These are phyloP conservation scores for Rubia balearica DNA, from an alignment of 305 asterid genomes.

Conservation along the genomic window DNA sequence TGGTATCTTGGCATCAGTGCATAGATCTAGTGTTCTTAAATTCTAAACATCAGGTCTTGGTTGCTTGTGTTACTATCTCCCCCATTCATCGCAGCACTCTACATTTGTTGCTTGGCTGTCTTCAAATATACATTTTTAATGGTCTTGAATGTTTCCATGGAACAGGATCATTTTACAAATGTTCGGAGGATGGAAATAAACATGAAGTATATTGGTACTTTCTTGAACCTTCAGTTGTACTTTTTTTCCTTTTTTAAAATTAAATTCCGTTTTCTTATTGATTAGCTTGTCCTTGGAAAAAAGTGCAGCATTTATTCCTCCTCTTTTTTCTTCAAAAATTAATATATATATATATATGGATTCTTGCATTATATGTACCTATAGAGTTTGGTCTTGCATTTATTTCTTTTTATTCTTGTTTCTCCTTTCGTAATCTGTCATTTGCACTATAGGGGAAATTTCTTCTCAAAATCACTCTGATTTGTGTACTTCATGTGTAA, in stretches of 20 bases:
- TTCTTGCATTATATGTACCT: neutral
- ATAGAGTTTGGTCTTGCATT: neutral
- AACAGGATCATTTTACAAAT: slow-evolving; percentile 82
- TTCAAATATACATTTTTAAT: neutral
- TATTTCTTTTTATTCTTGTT: neutral
- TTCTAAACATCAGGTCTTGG: neutral
- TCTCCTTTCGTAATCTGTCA: neutral
- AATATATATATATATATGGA: neutral
- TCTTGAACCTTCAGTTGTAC: neutral
- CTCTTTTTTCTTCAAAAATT: no score
- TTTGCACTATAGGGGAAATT: neutral
- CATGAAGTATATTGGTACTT: slow-evolving; percentile 86
- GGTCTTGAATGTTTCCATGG: slow-evolving; percentile 23
- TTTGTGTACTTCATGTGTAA: neutral
- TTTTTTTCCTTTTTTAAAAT: no score
- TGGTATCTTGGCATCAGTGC: neutral
- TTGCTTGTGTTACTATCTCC: neutral
- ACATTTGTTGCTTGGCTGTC: slow-evolving; percentile 7
- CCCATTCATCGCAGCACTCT: neutral
- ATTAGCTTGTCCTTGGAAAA: neutral
- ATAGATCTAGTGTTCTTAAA: neutral
- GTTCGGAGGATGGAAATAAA: slow-evolving; percentile 54
- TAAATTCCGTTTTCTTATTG: neutral
- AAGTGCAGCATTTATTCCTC: neutral
- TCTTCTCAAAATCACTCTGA: neutral